Evolutionary conservation across 1,284 basidiomycete species (phyloP).

Genomic region (Spongiforma sp.): DNA sequence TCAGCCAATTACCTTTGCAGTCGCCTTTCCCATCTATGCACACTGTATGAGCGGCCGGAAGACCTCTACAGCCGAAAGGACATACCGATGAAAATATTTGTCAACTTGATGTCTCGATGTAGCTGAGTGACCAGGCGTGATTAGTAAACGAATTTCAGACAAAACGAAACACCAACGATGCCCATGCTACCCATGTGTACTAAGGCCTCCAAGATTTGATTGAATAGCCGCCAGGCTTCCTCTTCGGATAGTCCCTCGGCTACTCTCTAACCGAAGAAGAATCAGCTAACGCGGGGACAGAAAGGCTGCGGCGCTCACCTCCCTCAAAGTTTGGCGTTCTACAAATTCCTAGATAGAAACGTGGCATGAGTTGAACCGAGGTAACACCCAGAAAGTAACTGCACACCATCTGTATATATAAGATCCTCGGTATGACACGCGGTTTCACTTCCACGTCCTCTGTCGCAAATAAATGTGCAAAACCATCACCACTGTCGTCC

Average conservation of each 20-base stretch:
- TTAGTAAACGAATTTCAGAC: conserved; percentile 3
- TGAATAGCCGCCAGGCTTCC: conserved; percentile 89
- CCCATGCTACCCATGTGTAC: conserved; percentile 89
- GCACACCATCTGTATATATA: conserved; percentile 90
- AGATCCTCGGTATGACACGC: conserved; percentile 59
- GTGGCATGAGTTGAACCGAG: not conserved
- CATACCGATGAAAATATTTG: conserved; percentile 90
- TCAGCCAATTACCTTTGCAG: conserved; percentile 70
- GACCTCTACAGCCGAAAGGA: not conserved
- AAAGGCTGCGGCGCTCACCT: conserved; percentile 46
- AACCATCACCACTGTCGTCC: conserved; percentile 43
- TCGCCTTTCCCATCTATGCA: conserved; percentile 85
- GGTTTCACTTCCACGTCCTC: conserved; percentile 34
- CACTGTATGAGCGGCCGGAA: not conserved
- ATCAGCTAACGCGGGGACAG: not conserved
- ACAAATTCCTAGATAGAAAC: conserved; percentile 73
- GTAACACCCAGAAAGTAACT: not conserved
- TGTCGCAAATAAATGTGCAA: conserved; percentile 43
- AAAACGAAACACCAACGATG: conserved; percentile 54
- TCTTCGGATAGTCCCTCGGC: conserved; percentile 82
- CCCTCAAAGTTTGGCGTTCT: conserved; percentile 83
- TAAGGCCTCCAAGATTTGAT: conserved; percentile 92
- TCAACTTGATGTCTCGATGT: conserved; percentile 92
- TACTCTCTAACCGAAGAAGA: conserved; percentile 58
- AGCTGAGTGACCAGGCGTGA: conserved; percentile 46